Base-by-base conservation (phyloP, 2,329 filamentous ascomycete genomes). In the Zymoseptoria pseudotritici region DNA sequence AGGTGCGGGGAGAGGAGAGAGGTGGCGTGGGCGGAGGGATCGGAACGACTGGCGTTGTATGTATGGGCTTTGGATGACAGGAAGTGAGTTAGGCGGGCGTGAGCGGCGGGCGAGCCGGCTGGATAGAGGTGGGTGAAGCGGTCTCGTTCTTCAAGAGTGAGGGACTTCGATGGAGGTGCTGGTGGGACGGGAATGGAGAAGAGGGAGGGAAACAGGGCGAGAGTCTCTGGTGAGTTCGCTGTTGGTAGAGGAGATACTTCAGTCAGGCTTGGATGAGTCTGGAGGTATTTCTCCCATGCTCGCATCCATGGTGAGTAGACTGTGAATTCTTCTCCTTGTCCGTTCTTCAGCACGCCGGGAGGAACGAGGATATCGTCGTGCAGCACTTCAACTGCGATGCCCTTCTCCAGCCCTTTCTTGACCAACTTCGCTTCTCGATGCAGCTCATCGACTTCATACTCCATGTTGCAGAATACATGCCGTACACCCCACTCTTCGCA, bases 361-460 rank as follows among this genome's bases (percentile, higher is more conserved):
- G 85, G 80, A 0, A 96, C 90, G 0, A 95, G 84, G 65, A 91
- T 94, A 4, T 88, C 90, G 73, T 96, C 92, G 61, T 92, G 89
- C 1, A 88, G 79, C 0, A 86, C 82, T n/a, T 86, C 81, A 65
- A 95, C 86, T 1, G 82, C 80, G 53, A 93, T 83, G 0, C 83
- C 86, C 11, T 82, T 82, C 17, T 85, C 79, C 1, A 87, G 75
- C 61, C 87, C 83, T 50, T 79, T 73, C 26, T 77, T 80, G 0
- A 90, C 80, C 68, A 96, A 75, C 26, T 78, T 79, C 1, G 86
- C 84, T 68, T 97, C 92, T 5, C 91, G 81, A 51, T 91, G 80
- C 60, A 96, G 75, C 75, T 96, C 92, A 70, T 97, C 92, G 0
- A 95, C 90, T 72, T 96, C 92, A 69, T 96, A 96, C 72, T 96